Conservation (phyloP, 345 rosid species). For the Boechera retrofracta region DNA sequence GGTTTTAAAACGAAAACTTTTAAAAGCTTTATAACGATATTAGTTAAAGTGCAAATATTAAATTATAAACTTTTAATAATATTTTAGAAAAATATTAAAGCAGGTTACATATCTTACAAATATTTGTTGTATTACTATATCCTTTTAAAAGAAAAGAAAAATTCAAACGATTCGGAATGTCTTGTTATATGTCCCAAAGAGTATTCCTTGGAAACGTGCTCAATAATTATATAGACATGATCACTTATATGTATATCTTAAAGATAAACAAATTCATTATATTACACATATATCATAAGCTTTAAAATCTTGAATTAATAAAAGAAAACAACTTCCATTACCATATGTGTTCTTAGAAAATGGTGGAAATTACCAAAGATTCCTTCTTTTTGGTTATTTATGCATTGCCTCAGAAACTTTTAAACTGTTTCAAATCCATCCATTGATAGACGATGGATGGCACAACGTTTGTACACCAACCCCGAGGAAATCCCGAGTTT, state of each 20-base stretch:
- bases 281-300: conserved; percentile 10
- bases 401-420: neutral
- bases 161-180: conserved; percentile 11
- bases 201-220: conserved; percentile 6
- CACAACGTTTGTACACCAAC: conserved; percentile 72
- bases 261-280: conserved; percentile 2
- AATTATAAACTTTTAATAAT: neutral
- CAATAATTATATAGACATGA: neutral
- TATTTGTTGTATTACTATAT: neutral
- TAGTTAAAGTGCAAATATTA: neutral
- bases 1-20: neutral
- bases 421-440: conserved; percentile 60
- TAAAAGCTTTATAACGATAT: neutral
- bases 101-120: neutral
- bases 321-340: conserved; percentile 28
- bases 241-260: neutral
- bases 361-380: conserved; percentile 41
- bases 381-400: conserved; percentile 34
- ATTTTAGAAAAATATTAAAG: no score
- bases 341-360: conserved; percentile 33
- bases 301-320: conserved; percentile 28
- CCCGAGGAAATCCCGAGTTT: conserved; percentile 94
- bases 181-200: neutral
- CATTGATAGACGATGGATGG: conserved; percentile 53
- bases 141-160: neutral